phyloP scores from a whole-genome alignment of 2,329 filamentous ascomycete species.

The Dactylellina parvicollis region DNA sequence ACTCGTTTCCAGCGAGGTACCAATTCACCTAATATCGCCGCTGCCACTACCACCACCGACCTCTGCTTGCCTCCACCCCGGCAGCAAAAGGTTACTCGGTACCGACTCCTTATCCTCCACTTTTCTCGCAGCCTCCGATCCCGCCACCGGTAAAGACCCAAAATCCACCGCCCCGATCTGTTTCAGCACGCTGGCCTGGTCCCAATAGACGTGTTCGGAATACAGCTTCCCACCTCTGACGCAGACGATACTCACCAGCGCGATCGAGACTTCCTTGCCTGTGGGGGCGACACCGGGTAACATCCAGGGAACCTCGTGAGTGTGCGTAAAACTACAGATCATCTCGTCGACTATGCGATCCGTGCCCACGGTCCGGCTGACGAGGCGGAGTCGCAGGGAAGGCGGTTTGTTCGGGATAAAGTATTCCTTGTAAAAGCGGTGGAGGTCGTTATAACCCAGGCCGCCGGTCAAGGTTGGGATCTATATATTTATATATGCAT shows the following conservation, averaged over 20 bases:
- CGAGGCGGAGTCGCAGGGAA: slow-evolving; percentile 74
- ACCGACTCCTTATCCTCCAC: slow-evolving; percentile 51
- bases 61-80: slow-evolving; percentile 6
- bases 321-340: slow-evolving; percentile 72
- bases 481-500: slow-evolving; percentile 4
- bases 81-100: slow-evolving; percentile 29
- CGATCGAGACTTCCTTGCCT: slow-evolving; percentile 67
- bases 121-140: slow-evolving; percentile 55
- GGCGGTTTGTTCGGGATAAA: slow-evolving; percentile 79
- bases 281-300: slow-evolving; percentile 71
- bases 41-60: no score
- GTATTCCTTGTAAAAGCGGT: slow-evolving; percentile 75
- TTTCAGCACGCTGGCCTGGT: slow-evolving; percentile 71
- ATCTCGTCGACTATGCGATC: slow-evolving; percentile 79
- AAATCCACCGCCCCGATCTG: slow-evolving; percentile 69
- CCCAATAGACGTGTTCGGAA: slow-evolving; percentile 78
- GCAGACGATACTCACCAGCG: slow-evolving; percentile 73
- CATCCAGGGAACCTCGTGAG: slow-evolving; percentile 73
- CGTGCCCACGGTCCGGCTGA: slow-evolving; percentile 76
- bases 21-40: no score
- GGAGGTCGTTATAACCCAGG: slow-evolving; percentile 71
- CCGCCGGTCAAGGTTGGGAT: slow-evolving; percentile 69
- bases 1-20: no score
- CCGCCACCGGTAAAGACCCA: slow-evolving; percentile 55
- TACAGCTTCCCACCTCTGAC: slow-evolving; percentile 74